phyloP scores from a whole-genome alignment of 176 grass and related monocot genomes.

The Calamus simplicifolius region DNA sequence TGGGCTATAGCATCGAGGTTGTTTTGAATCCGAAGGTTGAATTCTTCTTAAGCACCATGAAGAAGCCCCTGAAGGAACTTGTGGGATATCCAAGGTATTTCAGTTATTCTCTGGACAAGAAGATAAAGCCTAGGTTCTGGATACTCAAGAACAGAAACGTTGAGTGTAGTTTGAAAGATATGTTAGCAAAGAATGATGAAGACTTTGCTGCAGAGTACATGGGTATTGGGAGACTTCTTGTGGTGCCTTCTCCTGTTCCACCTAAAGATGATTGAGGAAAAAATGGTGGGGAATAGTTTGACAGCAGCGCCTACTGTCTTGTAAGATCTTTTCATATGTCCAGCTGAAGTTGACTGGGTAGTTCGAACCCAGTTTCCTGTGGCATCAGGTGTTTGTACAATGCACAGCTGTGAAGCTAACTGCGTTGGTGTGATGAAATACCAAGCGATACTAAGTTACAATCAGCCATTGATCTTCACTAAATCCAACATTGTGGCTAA shows the following conservation, averaged over 20 bases:
- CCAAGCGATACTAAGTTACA: too few species aligned
- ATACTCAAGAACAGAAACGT: conserved; percentile 43
- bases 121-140: conserved; percentile 62
- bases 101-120: conserved; percentile 75
- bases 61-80: conserved; percentile 52
- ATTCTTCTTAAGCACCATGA: conserved; percentile 66
- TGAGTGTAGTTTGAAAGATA: conserved; percentile 70
- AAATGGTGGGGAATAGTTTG: background rate
- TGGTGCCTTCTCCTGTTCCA: conserved; percentile 7
- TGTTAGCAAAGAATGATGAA: conserved; percentile 71
- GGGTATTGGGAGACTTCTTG: conserved; percentile 32
- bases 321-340: too few species aligned
- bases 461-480: too few species aligned
- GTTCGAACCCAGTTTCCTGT: too few species aligned
- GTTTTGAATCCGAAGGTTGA: conserved; percentile 82
- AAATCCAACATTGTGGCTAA: too few species aligned
- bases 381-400: too few species aligned
- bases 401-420: too few species aligned
- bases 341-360: too few species aligned
- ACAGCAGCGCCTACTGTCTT: too few species aligned
- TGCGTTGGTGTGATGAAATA: too few species aligned
- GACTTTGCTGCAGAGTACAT: conserved; percentile 67
- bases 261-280: background rate
- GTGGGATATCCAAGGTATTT: conserved; percentile 88
- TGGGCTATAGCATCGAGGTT: conserved; percentile 62